Evolutionary conservation across 768 basidiomycete species (phyloP).

Genomic region (Xerocomellus dryophilus): DNA sequence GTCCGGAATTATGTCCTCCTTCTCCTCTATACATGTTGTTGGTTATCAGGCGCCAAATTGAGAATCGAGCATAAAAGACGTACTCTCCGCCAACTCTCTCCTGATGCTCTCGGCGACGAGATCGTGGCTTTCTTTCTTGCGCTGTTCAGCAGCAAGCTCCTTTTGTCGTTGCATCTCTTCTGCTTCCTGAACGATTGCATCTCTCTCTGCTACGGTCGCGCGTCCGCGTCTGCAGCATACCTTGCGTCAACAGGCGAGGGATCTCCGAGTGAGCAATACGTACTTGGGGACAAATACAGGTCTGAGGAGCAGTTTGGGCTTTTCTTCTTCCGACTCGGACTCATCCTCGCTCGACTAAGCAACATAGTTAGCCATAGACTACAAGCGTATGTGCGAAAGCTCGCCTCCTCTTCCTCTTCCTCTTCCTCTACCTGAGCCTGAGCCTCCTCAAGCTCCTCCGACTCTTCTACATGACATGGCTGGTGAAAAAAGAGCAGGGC

Average conservation of each 20-base stretch:
- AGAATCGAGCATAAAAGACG: slow-evolving; percentile 29
- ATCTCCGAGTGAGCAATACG: slow-evolving; percentile 21
- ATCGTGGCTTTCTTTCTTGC: slow-evolving; percentile 85
- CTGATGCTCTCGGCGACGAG: slow-evolving; percentile 93
- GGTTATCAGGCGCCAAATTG: background rate
- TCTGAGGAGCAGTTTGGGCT: slow-evolving; percentile 73
- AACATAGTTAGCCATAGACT: slow-evolving; percentile 16
- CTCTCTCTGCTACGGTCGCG: slow-evolving; percentile 66
- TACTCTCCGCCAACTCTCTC: slow-evolving; percentile 89
- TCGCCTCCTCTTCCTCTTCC: slow-evolving; percentile 40
- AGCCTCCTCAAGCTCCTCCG: slow-evolving; percentile 46
- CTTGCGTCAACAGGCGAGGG: background rate
- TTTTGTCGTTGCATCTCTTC: slow-evolving; percentile 71
- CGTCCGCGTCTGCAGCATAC: slow-evolving; percentile 59
- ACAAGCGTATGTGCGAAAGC: slow-evolving; percentile 16
- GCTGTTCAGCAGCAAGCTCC: slow-evolving; percentile 75
- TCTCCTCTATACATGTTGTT: slow-evolving; percentile 64
- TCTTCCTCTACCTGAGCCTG: slow-evolving; percentile 36
- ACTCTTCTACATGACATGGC: slow-evolving; percentile 13
- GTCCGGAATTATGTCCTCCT: slow-evolving; percentile 77
- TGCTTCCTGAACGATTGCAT: slow-evolving; percentile 63
- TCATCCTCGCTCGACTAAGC: slow-evolving; percentile 83
- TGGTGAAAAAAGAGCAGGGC: slow-evolving; percentile 2
- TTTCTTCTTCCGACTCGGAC: slow-evolving; percentile 73
- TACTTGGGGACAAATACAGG: slow-evolving; percentile 96